Percentiles rank a stretch among this genome's conserved stretches.
These are phyloP conservation scores for Dillenia suffruticosa DNA, from an alignment of 164 flowering plant species.

Conservation along the genomic window DNA sequence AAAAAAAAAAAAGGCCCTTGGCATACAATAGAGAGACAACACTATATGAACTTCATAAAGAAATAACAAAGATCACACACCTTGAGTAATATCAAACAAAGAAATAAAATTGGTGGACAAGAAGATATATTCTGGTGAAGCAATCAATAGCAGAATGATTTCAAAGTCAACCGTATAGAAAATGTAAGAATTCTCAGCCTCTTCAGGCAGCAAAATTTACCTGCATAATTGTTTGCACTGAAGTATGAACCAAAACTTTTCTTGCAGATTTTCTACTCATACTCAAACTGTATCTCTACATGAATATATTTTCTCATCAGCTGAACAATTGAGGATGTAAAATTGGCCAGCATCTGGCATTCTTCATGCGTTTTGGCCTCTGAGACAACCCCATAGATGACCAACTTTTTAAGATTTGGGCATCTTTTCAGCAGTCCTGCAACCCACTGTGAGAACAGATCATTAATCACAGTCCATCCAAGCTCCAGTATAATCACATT, in stretches of 20 bases:
- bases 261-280: no score
- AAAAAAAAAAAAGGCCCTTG: no score
- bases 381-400: conserved; percentile 24
- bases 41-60: no score
- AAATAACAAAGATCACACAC: no score
- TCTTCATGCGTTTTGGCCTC: conserved; percentile 30
- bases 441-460: conserved; percentile 73
- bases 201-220: conserved; percentile 10
- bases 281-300: no score
- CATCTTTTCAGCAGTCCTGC: conserved; percentile 18
- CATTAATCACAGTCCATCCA: conserved; percentile 71
- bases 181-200: conserved; percentile 8
- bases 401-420: conserved; percentile 26
- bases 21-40: no score
- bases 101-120: no score
- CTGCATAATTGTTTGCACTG: conserved; percentile 10
- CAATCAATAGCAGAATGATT: background rate
- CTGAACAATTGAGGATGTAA: conserved; percentile 32
- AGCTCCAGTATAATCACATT: conserved; percentile 72
- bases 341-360: conserved; percentile 27
- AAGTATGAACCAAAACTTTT: conserved; percentile 16
- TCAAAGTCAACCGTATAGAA: conserved; percentile 2
- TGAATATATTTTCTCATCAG: conserved; percentile 26
- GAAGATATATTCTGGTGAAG: no score
- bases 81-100: no score